These are phyloP conservation scores for Chrysophaeum taylorii DNA, from an alignment of 352 stramenopile genomes.

Conservation along the genomic window DNA sequence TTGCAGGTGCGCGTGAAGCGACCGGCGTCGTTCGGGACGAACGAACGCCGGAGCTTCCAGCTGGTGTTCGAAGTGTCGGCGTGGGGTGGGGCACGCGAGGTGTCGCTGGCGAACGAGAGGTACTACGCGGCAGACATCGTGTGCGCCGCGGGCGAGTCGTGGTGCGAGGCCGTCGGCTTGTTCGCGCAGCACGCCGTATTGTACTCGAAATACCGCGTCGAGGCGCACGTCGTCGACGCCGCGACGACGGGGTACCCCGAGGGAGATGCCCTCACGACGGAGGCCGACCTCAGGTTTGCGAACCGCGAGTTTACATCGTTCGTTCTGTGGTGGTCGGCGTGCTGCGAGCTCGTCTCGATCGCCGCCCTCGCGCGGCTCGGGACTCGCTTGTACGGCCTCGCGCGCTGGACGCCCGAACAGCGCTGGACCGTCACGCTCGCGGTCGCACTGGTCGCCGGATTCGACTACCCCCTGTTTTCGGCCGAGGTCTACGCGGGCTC, in stretches of 20 bases:
- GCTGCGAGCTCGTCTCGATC: background rate
- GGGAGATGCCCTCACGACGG: background rate
- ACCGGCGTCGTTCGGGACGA: background rate
- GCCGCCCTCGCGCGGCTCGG: background rate
- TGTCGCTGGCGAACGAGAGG: background rate
- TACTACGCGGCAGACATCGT: background rate
- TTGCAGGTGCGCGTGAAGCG: background rate
- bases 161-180: background rate
- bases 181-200: background rate
- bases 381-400: too few species aligned
- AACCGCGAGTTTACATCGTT: conserved; percentile 7
- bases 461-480: background rate
- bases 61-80: background rate
- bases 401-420: background rate
- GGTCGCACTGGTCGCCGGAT: background rate
- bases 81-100: background rate
- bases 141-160: background rate
- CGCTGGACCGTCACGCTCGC: background rate
- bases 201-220: background rate
- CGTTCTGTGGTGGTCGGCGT: background rate
- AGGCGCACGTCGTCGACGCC: background rate
- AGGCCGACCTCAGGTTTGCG: background rate
- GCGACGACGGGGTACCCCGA: too few species aligned
- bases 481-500: background rate
- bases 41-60: background rate